phyloP scores from a whole-genome alignment of 192 early-diverging fungal species.

The Phlyctochytrium arcticum region DNA sequence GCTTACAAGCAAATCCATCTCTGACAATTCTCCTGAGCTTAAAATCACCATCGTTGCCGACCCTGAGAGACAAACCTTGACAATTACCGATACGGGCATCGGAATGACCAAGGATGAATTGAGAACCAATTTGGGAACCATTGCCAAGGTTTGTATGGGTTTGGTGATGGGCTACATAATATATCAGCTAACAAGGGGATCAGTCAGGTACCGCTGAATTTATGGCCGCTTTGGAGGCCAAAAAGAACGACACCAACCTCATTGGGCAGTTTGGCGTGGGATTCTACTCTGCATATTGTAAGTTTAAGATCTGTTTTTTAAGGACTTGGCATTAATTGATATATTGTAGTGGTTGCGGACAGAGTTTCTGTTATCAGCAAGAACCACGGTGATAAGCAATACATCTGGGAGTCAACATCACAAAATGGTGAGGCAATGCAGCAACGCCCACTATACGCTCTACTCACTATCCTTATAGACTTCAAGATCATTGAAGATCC shows the following conservation, averaged over 20 bases:
- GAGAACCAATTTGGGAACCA: slow-evolving; percentile 89
- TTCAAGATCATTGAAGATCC: slow-evolving; percentile 91
- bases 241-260: slow-evolving; percentile 63
- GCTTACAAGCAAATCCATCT: slow-evolving; percentile 63
- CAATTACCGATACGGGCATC: slow-evolving; percentile 89
- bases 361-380: slow-evolving; percentile 89
- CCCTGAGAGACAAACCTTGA: slow-evolving; percentile 66
- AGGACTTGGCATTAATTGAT: background rate
- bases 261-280: slow-evolving; percentile 99
- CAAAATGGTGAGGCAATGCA: slow-evolving; percentile 52
- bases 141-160: slow-evolving; percentile 65
- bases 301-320: background rate
- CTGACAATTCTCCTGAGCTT: slow-evolving; percentile 62
- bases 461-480: slow-evolving; percentile 28
- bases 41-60: slow-evolving; percentile 81
- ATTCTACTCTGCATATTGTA: slow-evolving; percentile 91
- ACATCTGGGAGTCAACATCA: slow-evolving; percentile 94
- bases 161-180: background rate
- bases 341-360: slow-evolving; percentile 73
- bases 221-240: slow-evolving; percentile 73
- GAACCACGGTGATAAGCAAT: slow-evolving; percentile 79
- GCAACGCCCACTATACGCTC: background rate
- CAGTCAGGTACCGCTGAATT: slow-evolving; percentile 90
- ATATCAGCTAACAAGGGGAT: background rate
- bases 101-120: slow-evolving; percentile 93